These are phyloP conservation scores for Fusarium sp. DNA, from an alignment of 2,329 filamentous ascomycete genomes.

Conservation along the genomic window DNA sequence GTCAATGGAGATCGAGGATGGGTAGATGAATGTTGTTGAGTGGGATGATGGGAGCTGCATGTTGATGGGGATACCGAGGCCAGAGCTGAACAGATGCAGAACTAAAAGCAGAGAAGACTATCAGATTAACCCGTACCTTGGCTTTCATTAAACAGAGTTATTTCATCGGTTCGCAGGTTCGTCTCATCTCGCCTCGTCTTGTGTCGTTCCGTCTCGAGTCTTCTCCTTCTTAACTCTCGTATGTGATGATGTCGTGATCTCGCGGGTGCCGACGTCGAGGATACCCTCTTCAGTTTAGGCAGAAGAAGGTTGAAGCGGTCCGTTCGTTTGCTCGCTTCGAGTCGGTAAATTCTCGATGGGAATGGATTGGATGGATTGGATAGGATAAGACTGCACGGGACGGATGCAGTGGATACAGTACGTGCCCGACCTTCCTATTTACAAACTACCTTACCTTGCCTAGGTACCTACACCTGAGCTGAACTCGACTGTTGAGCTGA, in stretches of 20 bases:
- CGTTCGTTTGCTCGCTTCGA: slow-evolving; percentile 34
- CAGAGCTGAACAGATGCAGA: background rate
- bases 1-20: slow-evolving; percentile 26
- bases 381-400: slow-evolving; percentile 30
- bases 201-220: background rate
- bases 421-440: slow-evolving; percentile 36
- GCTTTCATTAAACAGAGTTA: slow-evolving; percentile 4
- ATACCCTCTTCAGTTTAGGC: slow-evolving; percentile 33
- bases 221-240: slow-evolving; percentile 9
- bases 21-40: background rate
- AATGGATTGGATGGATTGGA: slow-evolving; percentile 33
- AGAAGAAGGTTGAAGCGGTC: slow-evolving; percentile 37
- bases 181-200: background rate
- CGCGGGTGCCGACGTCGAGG: slow-evolving; percentile 32
- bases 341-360: slow-evolving; percentile 38
- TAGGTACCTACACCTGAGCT: slow-evolving; percentile 4
- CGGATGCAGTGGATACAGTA: slow-evolving; percentile 36
- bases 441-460: background rate
- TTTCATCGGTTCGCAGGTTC: slow-evolving; percentile 5
- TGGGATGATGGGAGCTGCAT: slow-evolving; percentile 22
- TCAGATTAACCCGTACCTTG: slow-evolving; percentile 16
- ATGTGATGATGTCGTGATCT: slow-evolving; percentile 25
- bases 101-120: background rate
- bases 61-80: slow-evolving; percentile 28
- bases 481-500: slow-evolving; percentile 11